Evolutionary conservation across 1,284 basidiomycete genomes (phyloP), one percentile per base, ranked within the genome.

Genomic region (Entoloma clypeatum): DNA sequence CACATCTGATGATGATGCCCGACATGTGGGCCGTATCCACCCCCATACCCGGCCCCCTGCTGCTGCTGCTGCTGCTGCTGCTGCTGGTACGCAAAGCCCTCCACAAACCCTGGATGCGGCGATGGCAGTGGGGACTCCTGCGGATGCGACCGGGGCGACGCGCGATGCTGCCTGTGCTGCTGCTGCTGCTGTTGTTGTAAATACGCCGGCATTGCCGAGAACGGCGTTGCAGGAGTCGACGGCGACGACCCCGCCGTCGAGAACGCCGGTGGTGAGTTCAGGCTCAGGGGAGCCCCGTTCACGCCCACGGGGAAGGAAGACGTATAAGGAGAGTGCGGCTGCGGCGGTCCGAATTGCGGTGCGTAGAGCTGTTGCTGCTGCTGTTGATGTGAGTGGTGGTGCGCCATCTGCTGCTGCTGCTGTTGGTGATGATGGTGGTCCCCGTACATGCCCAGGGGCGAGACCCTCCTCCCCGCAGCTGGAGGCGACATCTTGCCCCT

Each of bases 31-130:
- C 28, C 28, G 13, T 41, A 22, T 19, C 32, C 36, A 21, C 29
- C 19, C 29, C 18, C 31, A 33, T 39, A 37, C 24, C 29, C 32
- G 27, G n/a, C 13, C 24, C 26, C 27, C 29, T 19, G 5, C 29
- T 30, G 17, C 14, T 14, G 17, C 30, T 25, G 13, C 40, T 25
- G 13, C 2, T 23, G 19, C 37, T 45, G 47, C 17, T 40, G 17
- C 7, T 40, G 33, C 23, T 42, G 42, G 10, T 26, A 50, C 1
- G 34, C 39, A 38, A 39, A 39, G 9, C 39, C 41, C 37, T 47
- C 27, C n/a, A 28, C n/a, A 16, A 16, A 5, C n/a, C 27, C 16
- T 16, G 27, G 5, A 28, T 28, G 27, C 4, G 32, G 32, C 16
- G 16, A 34, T 17, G 32, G 32, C 3, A 19, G 32, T 18, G 32